Conservation (phyloP, 116 monocot species). For the Phalaenopsis hybrid region DNA sequence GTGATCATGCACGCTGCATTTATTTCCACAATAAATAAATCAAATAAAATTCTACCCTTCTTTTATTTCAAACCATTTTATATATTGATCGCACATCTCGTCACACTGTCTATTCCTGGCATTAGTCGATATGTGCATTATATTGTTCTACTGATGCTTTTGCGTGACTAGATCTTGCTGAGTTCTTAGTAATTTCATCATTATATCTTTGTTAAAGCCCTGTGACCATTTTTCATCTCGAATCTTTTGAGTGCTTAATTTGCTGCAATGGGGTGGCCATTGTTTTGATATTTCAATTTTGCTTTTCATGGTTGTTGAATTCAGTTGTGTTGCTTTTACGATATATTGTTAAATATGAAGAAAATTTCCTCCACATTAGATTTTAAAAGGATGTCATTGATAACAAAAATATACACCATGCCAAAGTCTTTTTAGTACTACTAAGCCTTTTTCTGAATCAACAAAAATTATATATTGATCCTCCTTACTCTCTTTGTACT, state of each 20-base stretch:
- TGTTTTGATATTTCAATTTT: background rate
- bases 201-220: background rate
- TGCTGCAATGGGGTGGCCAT: background rate
- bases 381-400: too few species aligned
- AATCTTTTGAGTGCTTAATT: background rate
- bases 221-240: background rate
- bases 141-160: background rate
- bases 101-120: background rate
- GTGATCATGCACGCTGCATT: constrained; percentile 18
- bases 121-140: constrained; percentile 2
- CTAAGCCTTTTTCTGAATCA: too few species aligned
- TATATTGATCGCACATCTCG: too few species aligned
- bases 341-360: too few species aligned
- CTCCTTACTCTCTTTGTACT: too few species aligned
- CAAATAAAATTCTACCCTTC: background rate
- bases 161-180: background rate
- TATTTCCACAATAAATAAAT: constrained; percentile 1
- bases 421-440: too few species aligned
- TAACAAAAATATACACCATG: too few species aligned
- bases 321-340: background rate
- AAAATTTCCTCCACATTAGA: too few species aligned
- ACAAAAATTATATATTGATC: too few species aligned
- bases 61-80: too few species aligned
- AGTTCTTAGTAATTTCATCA: background rate
- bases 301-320: background rate